phyloP scores from a whole-genome alignment of 2,329 filamentous ascomycete genomes.

The Cladorrhinum sp. region DNA sequence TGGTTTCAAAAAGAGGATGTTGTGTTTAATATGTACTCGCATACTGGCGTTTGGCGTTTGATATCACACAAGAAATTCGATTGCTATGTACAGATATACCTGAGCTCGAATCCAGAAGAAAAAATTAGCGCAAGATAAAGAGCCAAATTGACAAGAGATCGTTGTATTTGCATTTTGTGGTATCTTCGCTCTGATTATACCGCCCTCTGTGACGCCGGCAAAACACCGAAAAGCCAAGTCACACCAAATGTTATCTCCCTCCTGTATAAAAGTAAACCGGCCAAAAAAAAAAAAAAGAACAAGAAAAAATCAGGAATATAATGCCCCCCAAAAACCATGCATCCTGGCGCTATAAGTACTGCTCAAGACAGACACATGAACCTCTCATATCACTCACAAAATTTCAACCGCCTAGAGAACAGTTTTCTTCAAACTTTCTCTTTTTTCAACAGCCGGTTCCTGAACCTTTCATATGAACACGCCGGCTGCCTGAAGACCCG shows the following conservation, averaged over 20 bases:
- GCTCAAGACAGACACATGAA: not conserved
- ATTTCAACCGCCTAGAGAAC: not conserved
- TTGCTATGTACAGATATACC: not conserved
- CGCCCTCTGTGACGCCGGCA: constrained; percentile 28
- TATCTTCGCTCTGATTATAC: constrained; percentile 23
- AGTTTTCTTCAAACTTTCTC: not conserved
- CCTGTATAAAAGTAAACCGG: constrained; percentile 1
- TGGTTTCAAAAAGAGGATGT: not conserved
- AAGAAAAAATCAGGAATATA: not conserved
- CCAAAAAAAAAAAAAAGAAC: constrained; percentile 10
- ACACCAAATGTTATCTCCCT: constrained; percentile 3
- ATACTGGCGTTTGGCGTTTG: not conserved
- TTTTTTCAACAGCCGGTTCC: not conserved
- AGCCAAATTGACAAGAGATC: not conserved
- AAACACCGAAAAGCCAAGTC: constrained; percentile 21
- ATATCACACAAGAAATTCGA: not conserved
- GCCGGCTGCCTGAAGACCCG: constrained; percentile 27
- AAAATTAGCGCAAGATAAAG: constrained; percentile 1
- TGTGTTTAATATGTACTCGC: not conserved
- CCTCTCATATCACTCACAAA: not conserved
- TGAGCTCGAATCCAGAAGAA: not conserved
- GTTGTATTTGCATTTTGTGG: constrained; percentile 22
- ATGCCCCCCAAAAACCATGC: not conserved
- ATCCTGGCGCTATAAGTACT: not conserved
- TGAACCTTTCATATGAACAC: not conserved